A percentile compares a stretch with the other conserved stretches of the same genome.
Conservation (phyloP, 129 eudicot species). For the Glebionis coronaria region DNA sequence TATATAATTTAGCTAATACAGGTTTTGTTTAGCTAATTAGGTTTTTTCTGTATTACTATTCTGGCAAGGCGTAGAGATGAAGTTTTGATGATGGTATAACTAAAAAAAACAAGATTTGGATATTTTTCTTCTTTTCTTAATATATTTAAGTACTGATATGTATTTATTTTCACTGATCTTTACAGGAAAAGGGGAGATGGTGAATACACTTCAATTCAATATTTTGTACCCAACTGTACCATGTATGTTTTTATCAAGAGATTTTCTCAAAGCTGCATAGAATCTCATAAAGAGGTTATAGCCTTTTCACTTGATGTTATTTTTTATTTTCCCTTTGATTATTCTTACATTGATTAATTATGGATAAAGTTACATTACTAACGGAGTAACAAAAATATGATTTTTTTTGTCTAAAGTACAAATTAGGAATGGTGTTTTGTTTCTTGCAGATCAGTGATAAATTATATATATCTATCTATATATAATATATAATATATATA, state of each 20-base stretch:
- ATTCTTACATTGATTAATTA: not conserved
- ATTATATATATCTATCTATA: too few relatives aligned
- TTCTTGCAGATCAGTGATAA: not conserved
- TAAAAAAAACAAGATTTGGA: not conserved
- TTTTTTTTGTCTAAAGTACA: too few relatives aligned
- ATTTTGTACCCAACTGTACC: constrained; percentile 75
- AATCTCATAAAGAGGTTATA: constrained; percentile 56
- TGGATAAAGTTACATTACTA: not conserved
- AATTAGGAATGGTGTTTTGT: not conserved
- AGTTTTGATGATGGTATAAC: constrained; percentile 75
- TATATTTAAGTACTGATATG: not conserved
- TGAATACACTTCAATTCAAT: constrained; percentile 65
- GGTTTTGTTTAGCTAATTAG: too few relatives aligned
- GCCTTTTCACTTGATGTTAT: not conserved
- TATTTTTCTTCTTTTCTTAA: not conserved
- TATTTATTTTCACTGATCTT: constrained; percentile 1
- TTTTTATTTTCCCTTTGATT: not conserved
- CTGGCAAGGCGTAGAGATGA: constrained; percentile 84
- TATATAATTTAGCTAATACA: too few relatives aligned
- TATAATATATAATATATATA: too few relatives aligned
- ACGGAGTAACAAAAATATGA: too few relatives aligned
- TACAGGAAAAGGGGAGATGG: constrained; percentile 75
- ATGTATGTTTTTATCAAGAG: too few relatives aligned
- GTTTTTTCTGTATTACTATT: too few relatives aligned
- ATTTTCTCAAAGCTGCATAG: too few relatives aligned